Percentiles rank a stretch among this genome's conserved stretches.
Conservation (phyloP, 2,329 filamentous ascomycete species). For the Kalmusia sp. region DNA sequence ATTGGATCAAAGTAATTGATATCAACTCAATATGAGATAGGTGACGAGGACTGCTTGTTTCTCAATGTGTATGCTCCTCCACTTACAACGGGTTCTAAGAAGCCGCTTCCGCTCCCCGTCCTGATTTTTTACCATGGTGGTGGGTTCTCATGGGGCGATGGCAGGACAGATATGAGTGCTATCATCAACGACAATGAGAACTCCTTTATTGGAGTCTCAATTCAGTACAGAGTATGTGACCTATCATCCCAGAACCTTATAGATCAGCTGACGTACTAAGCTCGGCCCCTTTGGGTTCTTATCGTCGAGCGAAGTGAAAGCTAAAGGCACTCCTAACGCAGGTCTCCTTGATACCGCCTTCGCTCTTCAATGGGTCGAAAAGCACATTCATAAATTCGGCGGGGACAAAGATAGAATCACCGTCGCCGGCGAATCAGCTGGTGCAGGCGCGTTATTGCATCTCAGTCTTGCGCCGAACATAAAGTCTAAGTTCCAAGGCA, state of each 20-base stretch:
- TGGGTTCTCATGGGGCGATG: constrained; percentile 49
- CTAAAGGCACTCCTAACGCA: constrained; percentile 47
- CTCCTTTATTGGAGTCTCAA: constrained; percentile 56
- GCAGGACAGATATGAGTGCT: constrained; percentile 45
- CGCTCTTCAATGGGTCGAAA: constrained; percentile 59
- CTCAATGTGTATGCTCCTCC: constrained; percentile 44
- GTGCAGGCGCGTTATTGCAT: constrained; percentile 49
- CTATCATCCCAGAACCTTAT: not conserved
- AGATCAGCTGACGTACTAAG: constrained; percentile 22
- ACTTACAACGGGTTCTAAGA: constrained; percentile 20
- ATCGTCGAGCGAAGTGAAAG: constrained; percentile 43
- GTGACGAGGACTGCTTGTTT: constrained; percentile 47
- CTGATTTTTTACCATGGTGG: constrained; percentile 41
- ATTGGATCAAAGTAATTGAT: not conserved
- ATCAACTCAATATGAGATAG: not conserved
- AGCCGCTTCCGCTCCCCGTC: constrained; percentile 44
- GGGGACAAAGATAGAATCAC: constrained; percentile 35
- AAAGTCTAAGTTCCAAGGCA: constrained; percentile 9
- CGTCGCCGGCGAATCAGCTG: constrained; percentile 47
- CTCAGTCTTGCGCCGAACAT: constrained; percentile 30
- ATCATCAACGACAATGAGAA: constrained; percentile 58
- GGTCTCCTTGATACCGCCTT: constrained; percentile 56
- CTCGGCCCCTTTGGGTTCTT: constrained; percentile 55
- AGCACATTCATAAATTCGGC: constrained; percentile 48
- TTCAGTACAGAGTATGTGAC: constrained; percentile 56